These are phyloP conservation scores for Pistacia integerrima DNA, from an alignment of 345 rosid genomes.

Conservation along the genomic window DNA sequence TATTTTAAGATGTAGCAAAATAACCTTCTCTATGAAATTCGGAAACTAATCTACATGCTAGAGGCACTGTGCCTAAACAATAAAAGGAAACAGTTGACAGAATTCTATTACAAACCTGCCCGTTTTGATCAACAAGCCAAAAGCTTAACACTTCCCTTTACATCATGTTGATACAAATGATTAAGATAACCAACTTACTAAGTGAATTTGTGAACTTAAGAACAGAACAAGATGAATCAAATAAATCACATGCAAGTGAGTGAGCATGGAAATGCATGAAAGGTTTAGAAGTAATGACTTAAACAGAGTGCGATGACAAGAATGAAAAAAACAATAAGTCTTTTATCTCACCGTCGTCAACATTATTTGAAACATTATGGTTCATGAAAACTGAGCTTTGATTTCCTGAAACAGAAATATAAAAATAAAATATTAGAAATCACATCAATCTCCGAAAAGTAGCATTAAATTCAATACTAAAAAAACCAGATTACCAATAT, in stretches of 20 bases:
- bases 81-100: not conserved
- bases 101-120: not conserved
- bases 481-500: not conserved
- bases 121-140: not conserved
- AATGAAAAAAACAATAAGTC: not conserved
- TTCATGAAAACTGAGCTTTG: constrained; percentile 36
- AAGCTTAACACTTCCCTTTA: not conserved
- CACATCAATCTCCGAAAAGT: constrained; percentile 1
- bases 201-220: not conserved
- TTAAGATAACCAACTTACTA: not conserved
- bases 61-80: not conserved
- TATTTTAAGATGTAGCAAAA: not conserved
- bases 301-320: not conserved
- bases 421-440: constrained; percentile 11
- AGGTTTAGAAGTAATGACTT: not conserved
- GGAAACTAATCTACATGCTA: not conserved
- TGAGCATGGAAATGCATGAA: constrained; percentile 7
- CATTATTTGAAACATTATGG: constrained; percentile 43
- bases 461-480: not conserved
- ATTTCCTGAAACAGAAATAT: constrained; percentile 37
- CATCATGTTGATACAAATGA: not conserved
- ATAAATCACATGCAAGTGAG: not conserved
- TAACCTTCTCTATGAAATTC: not conserved
- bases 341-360: constrained; percentile 49
- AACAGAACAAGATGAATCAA: not conserved